phyloP scores from a whole-genome alignment of 306 rosid genomes.

The Prunus dulcis region DNA sequence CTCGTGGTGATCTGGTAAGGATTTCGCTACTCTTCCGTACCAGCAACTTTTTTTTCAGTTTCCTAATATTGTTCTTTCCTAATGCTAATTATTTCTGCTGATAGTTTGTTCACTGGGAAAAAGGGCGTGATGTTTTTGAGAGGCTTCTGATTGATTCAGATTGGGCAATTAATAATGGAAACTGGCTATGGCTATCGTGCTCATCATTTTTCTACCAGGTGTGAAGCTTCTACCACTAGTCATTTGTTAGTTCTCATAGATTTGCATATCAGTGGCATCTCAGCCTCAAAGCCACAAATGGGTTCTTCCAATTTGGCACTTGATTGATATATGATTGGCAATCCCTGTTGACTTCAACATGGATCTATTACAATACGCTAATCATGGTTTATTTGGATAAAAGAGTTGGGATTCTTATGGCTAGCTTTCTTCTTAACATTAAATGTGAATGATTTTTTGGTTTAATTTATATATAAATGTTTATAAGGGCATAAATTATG shows the following conservation, averaged over 20 bases:
- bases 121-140: conserved; percentile 90
- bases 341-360: neutral
- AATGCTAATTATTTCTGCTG: conserved; percentile 19
- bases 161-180: conserved; percentile 93
- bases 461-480: neutral
- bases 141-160: conserved; percentile 96
- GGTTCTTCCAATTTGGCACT: neutral
- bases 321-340: neutral
- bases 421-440: neutral
- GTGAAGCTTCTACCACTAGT: neutral
- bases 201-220: conserved; percentile 97
- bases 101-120: conserved; percentile 92
- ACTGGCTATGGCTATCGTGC: conserved; percentile 97
- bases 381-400: neutral
- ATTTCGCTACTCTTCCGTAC: neutral
- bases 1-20: conserved; percentile 93
- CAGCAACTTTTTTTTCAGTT: neutral
- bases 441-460: neutral
- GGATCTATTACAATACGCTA: neutral
- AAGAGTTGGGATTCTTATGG: neutral
- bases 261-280: conserved; percentile 11
- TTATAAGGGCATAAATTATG: neutral
- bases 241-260: conserved; percentile 1
- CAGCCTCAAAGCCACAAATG: conserved; percentile 3
- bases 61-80: neutral